These are phyloP conservation scores for Fomes fomentarius DNA, from an alignment of 1,284 basidiomycete species.

Conservation along the genomic window DNA sequence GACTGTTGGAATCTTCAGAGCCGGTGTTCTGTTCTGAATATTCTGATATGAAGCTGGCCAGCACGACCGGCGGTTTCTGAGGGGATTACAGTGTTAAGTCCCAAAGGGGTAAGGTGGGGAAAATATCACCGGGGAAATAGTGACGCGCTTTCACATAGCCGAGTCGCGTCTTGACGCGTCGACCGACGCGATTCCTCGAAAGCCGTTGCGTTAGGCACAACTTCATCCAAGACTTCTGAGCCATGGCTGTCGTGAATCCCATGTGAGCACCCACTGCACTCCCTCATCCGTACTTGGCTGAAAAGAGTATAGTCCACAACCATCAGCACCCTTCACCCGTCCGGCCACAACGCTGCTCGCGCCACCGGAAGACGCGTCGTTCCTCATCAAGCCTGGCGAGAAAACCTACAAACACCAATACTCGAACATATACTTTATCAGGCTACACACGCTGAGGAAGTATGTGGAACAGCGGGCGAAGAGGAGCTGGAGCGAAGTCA, in stretches of 20 bases:
- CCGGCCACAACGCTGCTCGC: constrained; percentile 27
- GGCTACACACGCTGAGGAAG: constrained; percentile 67
- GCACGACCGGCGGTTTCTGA: no score
- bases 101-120: no score
- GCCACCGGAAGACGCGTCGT: constrained; percentile 47
- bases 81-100: no score
- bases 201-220: no score
- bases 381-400: constrained; percentile 54
- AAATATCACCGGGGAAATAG: no score
- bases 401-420: constrained; percentile 88
- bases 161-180: no score
- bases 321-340: constrained; percentile 28
- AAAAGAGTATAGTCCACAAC: constrained; percentile 20
- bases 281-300: not conserved
- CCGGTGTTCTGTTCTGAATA: no score
- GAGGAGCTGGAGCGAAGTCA: constrained; percentile 66
- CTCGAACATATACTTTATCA: constrained; percentile 89
- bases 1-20: no score
- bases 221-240: no score
- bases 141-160: not conserved
- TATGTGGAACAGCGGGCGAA: constrained; percentile 68
- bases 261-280: constrained; percentile 4
- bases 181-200: no score
- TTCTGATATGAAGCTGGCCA: no score
- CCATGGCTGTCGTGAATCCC: constrained; percentile 10